Percentiles rank a stretch among this genome's conserved stretches.
phyloP scores from a whole-genome alignment of 108 stramenopile genomes.

The Cyclotella sp. region DNA sequence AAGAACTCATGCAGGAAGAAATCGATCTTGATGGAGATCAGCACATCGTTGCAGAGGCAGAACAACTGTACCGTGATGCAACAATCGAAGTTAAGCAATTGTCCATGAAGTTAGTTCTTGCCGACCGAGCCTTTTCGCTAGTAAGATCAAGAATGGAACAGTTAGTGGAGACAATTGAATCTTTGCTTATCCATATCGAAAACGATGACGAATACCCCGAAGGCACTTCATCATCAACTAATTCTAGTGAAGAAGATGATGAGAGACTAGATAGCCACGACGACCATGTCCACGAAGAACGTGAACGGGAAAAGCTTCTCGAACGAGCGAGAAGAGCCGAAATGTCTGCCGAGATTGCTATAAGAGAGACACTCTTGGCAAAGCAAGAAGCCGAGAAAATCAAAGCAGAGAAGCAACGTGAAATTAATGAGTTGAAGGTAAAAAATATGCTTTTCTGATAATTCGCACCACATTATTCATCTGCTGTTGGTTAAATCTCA shows the following conservation, averaged over 20 bases:
- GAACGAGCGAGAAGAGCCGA: conserved; percentile 78
- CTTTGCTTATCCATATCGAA: conserved; percentile 73
- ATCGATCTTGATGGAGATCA: conserved; percentile 57
- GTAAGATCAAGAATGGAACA: conserved; percentile 75
- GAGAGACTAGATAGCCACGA: conserved; percentile 16
- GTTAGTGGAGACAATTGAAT: conserved; percentile 76
- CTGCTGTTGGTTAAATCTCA: background rate
- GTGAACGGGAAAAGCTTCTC: conserved; percentile 57
- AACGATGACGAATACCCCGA: conserved; percentile 54
- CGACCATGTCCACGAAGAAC: conserved; percentile 36
- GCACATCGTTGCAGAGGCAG: conserved; percentile 81
- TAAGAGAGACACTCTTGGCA: conserved; percentile 71
- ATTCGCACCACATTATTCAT: background rate
- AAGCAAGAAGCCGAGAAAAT: conserved; percentile 62
- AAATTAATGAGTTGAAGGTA: conserved; percentile 65
- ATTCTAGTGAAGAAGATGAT: conserved; percentile 46
- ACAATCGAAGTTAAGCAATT: conserved; percentile 80
- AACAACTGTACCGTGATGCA: conserved; percentile 70
- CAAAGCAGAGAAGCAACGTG: conserved; percentile 67
- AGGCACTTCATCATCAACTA: conserved; percentile 52
- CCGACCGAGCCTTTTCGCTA: conserved; percentile 77
- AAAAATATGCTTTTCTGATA: conserved; percentile 27
- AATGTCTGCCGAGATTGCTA: conserved; percentile 76
- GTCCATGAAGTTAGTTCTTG: conserved; percentile 73
- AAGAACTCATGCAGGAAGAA: conserved; percentile 76